Conservation (phyloP, 768 basidiomycete species). For the Mrakia gelida region DNA sequence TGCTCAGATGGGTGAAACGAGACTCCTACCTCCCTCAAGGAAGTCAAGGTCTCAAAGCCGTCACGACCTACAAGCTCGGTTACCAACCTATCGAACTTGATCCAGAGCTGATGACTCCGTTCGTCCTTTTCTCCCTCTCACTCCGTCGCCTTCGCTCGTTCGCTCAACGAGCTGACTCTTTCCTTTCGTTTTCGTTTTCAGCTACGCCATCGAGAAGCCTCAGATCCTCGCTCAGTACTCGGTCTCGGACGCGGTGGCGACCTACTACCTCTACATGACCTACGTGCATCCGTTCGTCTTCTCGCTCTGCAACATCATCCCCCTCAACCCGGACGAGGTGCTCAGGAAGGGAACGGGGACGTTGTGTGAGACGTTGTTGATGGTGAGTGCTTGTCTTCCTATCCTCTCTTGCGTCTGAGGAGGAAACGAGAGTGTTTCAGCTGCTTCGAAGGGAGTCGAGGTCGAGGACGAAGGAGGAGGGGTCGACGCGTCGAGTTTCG, state of each 20-base stretch:
- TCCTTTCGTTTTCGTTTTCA: constrained; percentile 42
- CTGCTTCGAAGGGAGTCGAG: background rate
- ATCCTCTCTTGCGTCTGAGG: no score
- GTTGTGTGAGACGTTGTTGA: constrained; percentile 91
- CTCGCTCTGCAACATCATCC: constrained; percentile 98
- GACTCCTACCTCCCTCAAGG: constrained; percentile 98
- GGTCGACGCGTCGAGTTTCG: background rate
- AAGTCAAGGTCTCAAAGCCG: constrained; percentile 95
- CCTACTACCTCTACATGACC: constrained; percentile 99
- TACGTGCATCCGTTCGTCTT: constrained; percentile 99
- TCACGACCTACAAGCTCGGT: constrained; percentile 90
- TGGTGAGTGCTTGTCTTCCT: constrained; percentile 58
- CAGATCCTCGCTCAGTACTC: constrained; percentile 94
- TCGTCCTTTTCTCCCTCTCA: constrained; percentile 44
- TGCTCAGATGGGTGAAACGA: constrained; percentile 80
- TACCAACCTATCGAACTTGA: constrained; percentile 96
- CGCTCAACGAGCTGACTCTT: background rate
- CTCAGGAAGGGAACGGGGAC: constrained; percentile 93
- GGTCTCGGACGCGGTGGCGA: constrained; percentile 99
- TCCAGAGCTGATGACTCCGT: constrained; percentile 99
- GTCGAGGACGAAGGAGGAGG: background rate
- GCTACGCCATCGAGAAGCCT: constrained; percentile 94
- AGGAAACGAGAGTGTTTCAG: no score
- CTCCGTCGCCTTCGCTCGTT: no score
- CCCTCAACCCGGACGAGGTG: constrained; percentile 92